Conservation (phyloP, 2,329 filamentous ascomycete genomes). For the Aaosphaeria arxii region DNA sequence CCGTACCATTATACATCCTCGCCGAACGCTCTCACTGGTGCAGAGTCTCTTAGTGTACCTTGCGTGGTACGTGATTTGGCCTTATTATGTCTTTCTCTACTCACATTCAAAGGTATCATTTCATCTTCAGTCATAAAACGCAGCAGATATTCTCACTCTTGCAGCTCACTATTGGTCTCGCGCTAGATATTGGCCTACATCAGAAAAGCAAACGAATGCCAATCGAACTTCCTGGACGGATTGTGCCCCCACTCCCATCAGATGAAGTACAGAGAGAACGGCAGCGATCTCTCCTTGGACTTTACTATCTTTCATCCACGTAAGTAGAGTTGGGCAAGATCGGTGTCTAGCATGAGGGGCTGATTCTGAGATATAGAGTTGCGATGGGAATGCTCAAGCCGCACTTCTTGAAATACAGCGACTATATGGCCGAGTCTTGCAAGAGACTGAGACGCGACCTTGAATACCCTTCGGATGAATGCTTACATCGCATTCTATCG, state of each 20-base stretch:
- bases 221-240: slow-evolving; percentile 11
- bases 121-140: slow-evolving; percentile 33
- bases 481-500: slow-evolving; percentile 19
- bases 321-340: slow-evolving; percentile 4
- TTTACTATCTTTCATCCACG: slow-evolving; percentile 33
- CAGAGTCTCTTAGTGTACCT: slow-evolving; percentile 34
- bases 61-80: slow-evolving; percentile 19
- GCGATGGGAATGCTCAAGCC: slow-evolving; percentile 27
- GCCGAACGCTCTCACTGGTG: slow-evolving; percentile 23
- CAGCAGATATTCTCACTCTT: slow-evolving; percentile 31
- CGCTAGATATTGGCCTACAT: slow-evolving; percentile 30
- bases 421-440: slow-evolving; percentile 27
- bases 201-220: slow-evolving; percentile 12
- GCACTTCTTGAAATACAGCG: slow-evolving; percentile 25
- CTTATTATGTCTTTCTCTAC: background rate
- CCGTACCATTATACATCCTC: slow-evolving; percentile 28
- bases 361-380: slow-evolving; percentile 16
- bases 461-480: slow-evolving; percentile 25
- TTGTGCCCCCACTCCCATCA: slow-evolving; percentile 9
- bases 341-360: background rate
- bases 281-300: slow-evolving; percentile 30
- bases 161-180: slow-evolving; percentile 27
- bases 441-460: slow-evolving; percentile 11
- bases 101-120: slow-evolving; percentile 27
- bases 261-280: slow-evolving; percentile 20